phyloP scores from a whole-genome alignment of 2,329 filamentous ascomycete species.

The Blumeria hordei region DNA sequence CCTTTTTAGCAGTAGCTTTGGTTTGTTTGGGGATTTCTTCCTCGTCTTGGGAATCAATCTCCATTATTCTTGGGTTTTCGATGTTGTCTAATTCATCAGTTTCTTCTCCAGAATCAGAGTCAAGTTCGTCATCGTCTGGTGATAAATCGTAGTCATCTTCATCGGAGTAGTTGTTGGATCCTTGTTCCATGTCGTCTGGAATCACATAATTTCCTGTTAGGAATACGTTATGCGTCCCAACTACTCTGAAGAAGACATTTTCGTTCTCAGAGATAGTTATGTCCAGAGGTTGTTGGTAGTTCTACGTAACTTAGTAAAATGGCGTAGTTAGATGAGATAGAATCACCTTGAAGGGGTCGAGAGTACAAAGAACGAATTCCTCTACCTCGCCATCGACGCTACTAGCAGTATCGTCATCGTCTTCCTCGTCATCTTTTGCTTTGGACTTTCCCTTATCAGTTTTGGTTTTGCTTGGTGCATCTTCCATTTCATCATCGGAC shows the following conservation, averaged over 20 bases:
- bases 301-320: constrained; percentile 26
- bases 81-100: constrained; percentile 58
- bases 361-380: constrained; percentile 84
- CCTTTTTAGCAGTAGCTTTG: constrained; percentile 18
- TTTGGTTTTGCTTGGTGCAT: constrained; percentile 35
- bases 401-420: constrained; percentile 27
- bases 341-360: constrained; percentile 74
- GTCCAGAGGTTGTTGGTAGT: constrained; percentile 87
- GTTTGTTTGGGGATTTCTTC: constrained; percentile 36
- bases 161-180: constrained; percentile 27
- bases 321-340: background rate
- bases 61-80: constrained; percentile 57
- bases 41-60: constrained; percentile 61
- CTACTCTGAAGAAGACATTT: constrained; percentile 76
- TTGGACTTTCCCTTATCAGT: constrained; percentile 42
- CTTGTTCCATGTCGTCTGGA: constrained; percentile 27
- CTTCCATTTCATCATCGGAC: constrained; percentile 52
- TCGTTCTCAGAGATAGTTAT: constrained; percentile 78
- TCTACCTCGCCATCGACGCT: constrained; percentile 44
- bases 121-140: constrained; percentile 54
- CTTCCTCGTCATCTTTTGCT: constrained; percentile 24
- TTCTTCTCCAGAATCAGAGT: constrained; percentile 29
- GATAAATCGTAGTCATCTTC: constrained; percentile 55
- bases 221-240: constrained; percentile 71
- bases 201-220: constrained; percentile 93